A percentile compares a stretch with the other conserved stretches of the same genome.
Conservation (phyloP, 1,284 basidiomycete genomes). For the Pisolithus thermaeus region DNA sequence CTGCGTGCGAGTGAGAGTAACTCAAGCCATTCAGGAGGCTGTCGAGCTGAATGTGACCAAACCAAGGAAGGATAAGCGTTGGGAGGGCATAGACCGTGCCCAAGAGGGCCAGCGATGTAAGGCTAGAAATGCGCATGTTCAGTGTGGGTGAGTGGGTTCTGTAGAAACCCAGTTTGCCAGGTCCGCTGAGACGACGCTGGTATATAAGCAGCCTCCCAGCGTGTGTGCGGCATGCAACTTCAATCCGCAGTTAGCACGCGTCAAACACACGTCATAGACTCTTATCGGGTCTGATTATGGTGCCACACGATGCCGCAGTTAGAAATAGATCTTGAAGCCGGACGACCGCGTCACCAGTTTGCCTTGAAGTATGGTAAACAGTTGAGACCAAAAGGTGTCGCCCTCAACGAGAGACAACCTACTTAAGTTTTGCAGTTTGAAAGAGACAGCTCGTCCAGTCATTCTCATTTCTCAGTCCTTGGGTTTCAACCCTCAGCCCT, state of each 20-base stretch:
- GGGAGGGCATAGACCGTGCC: constrained; percentile 14
- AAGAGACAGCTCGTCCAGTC: too few relatives aligned
- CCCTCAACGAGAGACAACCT: too few relatives aligned
- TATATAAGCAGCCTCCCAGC: too few relatives aligned
- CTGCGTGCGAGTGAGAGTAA: constrained; percentile 9
- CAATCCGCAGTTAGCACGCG: too few relatives aligned
- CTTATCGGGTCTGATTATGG: too few relatives aligned
- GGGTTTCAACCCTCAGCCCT: too few relatives aligned
- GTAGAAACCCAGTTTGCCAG: not conserved
- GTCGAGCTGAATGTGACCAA: constrained; percentile 16
- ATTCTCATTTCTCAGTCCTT: too few relatives aligned
- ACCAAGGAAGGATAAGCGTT: constrained; percentile 19
- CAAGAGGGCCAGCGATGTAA: constrained; percentile 13
- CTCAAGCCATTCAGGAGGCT: constrained; percentile 6
- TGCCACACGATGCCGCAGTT: too few relatives aligned
- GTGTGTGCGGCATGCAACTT: too few relatives aligned
- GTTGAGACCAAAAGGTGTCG: too few relatives aligned
- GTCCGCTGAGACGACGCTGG: not conserved
- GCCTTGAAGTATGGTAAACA: not conserved
- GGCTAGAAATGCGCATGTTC: constrained; percentile 13
- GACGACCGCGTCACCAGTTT: not conserved
- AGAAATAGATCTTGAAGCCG: not conserved
- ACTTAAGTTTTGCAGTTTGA: too few relatives aligned
- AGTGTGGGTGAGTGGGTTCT: not conserved
- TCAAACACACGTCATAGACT: too few relatives aligned